A percentile compares a stretch with the other conserved stretches of the same genome.
Conservation (phyloP, 495 filamentous ascomycete species). For the Annulohypoxylon maeteangense region DNA sequence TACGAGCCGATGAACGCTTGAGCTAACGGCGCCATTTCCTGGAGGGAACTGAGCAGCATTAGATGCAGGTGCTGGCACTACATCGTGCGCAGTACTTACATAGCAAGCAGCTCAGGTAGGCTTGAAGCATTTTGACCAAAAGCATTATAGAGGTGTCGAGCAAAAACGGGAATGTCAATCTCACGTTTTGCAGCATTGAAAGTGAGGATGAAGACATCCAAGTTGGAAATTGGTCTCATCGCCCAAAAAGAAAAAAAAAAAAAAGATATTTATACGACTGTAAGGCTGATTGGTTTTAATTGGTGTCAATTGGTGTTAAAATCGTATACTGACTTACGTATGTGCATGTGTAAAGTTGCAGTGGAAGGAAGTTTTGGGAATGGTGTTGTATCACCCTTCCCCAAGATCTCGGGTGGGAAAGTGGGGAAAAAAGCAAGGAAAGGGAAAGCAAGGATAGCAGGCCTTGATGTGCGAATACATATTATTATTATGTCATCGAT, state of each 20-base stretch:
- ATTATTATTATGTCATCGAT: slow-evolving; percentile 36
- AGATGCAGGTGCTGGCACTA: slow-evolving; percentile 35
- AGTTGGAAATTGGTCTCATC: slow-evolving; percentile 41
- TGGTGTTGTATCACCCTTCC: not conserved
- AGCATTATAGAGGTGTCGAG: slow-evolving; percentile 75
- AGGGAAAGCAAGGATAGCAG: not conserved
- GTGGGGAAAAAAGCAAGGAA: not conserved
- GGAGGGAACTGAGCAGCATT: slow-evolving; percentile 67
- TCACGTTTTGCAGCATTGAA: slow-evolving; percentile 85
- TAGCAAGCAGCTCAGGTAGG: slow-evolving; percentile 74
- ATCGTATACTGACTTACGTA: not conserved
- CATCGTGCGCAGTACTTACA: slow-evolving; percentile 51
- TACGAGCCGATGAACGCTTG: slow-evolving; percentile 88
- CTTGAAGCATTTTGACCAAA: slow-evolving; percentile 62
- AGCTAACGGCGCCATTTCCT: slow-evolving; percentile 88
- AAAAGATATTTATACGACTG: not conserved
- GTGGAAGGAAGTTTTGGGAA: slow-evolving; percentile 3
- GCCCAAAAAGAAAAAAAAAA: not conserved
- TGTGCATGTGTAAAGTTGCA: not conserved
- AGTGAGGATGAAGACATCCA: slow-evolving; percentile 79
- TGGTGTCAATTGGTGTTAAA: not conserved
- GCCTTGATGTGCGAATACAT: too few relatives aligned
- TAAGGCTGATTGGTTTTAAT: not conserved
- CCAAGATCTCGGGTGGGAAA: not conserved
- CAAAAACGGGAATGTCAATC: slow-evolving; percentile 72